Percentiles rank a stretch among this genome's conserved stretches.
These are phyloP conservation scores for Globisporangium irregulare DNA, from an alignment of 352 stramenopile genomes.

Conservation along the genomic window DNA sequence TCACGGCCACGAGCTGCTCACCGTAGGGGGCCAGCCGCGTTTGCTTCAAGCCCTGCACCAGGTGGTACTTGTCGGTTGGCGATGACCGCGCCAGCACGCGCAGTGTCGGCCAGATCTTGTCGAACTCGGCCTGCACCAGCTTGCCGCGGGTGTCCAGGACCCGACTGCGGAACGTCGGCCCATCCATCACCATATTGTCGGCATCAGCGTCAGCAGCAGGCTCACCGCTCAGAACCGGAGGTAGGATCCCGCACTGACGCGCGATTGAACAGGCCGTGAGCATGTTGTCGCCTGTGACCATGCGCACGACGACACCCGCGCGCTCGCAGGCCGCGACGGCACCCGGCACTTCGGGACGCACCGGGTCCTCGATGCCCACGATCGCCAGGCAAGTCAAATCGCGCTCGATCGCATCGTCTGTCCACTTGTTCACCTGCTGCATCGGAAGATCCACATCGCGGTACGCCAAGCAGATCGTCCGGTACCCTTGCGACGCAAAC, in stretches of 20 bases:
- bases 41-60: conserved; percentile 87
- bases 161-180: conserved; percentile 43
- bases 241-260: conserved; percentile 84
- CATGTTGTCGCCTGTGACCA: conserved; percentile 92
- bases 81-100: conserved; percentile 90
- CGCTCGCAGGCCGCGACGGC: conserved; percentile 89
- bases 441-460: conserved; percentile 25
- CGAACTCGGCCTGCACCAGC: conserved; percentile 65
- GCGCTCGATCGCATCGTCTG: conserved; percentile 28
- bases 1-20: conserved; percentile 84
- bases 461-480: conserved; percentile 73
- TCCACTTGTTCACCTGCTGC: conserved; percentile 18
- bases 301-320: conserved; percentile 90
- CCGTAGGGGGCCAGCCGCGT: conserved; percentile 23
- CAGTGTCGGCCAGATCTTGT: conserved; percentile 79
- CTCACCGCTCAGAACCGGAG: neutral
- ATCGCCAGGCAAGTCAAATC: conserved; percentile 62
- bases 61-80: conserved; percentile 88
- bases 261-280: conserved; percentile 90
- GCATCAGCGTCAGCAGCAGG: conserved; percentile 22
- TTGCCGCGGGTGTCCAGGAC: conserved; percentile 47
- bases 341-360: conserved; percentile 85
- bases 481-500: conserved; percentile 65
- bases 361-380: conserved; percentile 93
- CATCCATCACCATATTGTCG: conserved; percentile 35